Evolutionary conservation across 176 grass and related monocot species (phyloP).

Genomic region (Avena eriantha): DNA sequence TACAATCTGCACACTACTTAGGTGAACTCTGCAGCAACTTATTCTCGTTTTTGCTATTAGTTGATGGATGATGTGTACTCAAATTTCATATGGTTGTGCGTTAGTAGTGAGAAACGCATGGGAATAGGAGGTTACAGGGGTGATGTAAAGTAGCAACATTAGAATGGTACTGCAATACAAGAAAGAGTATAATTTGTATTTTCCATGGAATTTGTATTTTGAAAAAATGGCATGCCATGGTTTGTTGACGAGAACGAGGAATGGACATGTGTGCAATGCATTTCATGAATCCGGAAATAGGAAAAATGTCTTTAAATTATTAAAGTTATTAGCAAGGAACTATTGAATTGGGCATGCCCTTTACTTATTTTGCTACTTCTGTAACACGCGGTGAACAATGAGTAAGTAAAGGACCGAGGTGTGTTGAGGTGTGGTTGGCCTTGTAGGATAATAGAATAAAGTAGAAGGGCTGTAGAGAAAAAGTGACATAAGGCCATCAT

Average conservation of each 20-base stretch:
- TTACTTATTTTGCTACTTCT: not conserved
- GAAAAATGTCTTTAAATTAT: not conserved
- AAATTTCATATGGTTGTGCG: not conserved
- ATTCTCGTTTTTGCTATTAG: too few relatives aligned
- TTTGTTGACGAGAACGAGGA: not conserved
- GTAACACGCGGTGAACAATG: not conserved
- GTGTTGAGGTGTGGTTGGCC: too few relatives aligned
- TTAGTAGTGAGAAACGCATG: not conserved
- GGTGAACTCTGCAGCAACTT: too few relatives aligned
- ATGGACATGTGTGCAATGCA: not conserved
- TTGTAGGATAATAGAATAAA: too few relatives aligned
- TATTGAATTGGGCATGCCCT: not conserved
- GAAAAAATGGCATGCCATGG: not conserved
- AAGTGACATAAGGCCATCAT: too few relatives aligned
- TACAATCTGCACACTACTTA: too few relatives aligned
- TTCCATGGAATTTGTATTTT: not conserved
- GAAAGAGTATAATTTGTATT: not conserved
- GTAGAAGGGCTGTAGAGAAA: too few relatives aligned
- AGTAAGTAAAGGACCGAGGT: not conserved
- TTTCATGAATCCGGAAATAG: not conserved
- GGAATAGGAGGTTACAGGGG: not conserved
- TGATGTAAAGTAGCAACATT: not conserved
- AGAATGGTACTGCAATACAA: not conserved
- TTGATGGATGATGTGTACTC: not conserved
- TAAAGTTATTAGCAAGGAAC: not conserved